Evolutionary conservation across 371 early-diverging fungal species (phyloP), one percentile per base, ranked within the genome.

Genomic region (Encephalitozoon intestinalis): DNA sequence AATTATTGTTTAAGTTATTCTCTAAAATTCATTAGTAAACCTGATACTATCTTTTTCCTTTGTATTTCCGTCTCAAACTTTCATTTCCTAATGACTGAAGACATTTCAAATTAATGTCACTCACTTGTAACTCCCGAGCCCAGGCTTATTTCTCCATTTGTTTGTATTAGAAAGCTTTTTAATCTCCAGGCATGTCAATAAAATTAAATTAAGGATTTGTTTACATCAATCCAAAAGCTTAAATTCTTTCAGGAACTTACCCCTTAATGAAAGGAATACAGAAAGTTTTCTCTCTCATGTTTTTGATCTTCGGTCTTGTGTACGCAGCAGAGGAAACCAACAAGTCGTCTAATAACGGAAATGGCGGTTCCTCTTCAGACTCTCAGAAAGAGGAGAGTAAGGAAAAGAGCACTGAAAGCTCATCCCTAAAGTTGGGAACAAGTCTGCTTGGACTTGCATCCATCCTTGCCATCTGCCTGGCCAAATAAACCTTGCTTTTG

Each of bases 221-320:
- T 58, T 58, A 51, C n/a, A 37, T 58, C 2, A 25, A 28, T 46
- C 49, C 7, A 30, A 58, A 58, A 28, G 58, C 58, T 58, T 58
- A 58, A 58, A 58, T 58, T 58, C 58, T 2, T 12, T n/a, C 11
- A 7, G 18, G 34, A 58, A 28, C 11, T 18, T 4, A 34, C 58
- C 58, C n/a, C 58, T 58, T 37, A 58, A 58, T 58, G 58, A 58
- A 58, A 30, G 58, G 31, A 58, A 31, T 58, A 58, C 30, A 37
- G 2, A 58, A 18, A 2, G 34, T 58, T 11, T 7, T 30, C 11
- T 7, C 34, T n/a, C 4, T 37, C 30, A 15, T 37, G 30, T 30
- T 37, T n/a, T 34, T 58, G 28, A 34, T 58, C 58, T 58, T 58
- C 18, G 58, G 58, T 15, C 34, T 58, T 58, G 37, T 34, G n/a